A percentile compares a stretch with the other conserved stretches of the same genome.
phyloP scores from a whole-genome alignment of 495 filamentous ascomycete genomes.

The Podospora anserina region DNA sequence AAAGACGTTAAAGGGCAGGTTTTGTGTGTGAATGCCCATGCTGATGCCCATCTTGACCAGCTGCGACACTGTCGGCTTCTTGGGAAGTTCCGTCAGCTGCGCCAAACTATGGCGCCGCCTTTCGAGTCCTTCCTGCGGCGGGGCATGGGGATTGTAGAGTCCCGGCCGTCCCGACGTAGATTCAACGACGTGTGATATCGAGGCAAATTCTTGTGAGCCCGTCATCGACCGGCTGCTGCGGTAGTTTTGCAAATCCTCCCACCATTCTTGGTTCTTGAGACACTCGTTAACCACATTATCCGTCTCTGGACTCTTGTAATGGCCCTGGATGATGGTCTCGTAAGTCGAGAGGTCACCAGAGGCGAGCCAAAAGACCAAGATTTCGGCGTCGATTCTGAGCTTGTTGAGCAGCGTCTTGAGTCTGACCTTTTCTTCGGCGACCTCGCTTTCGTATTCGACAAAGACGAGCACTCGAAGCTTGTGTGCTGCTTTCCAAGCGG shows the following conservation, averaged over 20 bases:
- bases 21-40: constrained; percentile 75
- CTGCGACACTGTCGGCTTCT: constrained; percentile 62
- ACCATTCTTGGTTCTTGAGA: constrained; percentile 73
- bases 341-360: constrained; percentile 70
- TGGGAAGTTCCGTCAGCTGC: constrained; percentile 39
- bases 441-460: constrained; percentile 83
- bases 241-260: constrained; percentile 67
- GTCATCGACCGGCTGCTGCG: constrained; percentile 57
- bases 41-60: constrained; percentile 59
- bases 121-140: constrained; percentile 22
- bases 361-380: constrained; percentile 79
- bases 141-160: constrained; percentile 29
- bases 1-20: constrained; percentile 62
- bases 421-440: constrained; percentile 71
- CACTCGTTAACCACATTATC: constrained; percentile 54
- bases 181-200: constrained; percentile 33
- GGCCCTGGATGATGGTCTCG: constrained; percentile 73
- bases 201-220: constrained; percentile 36
- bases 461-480: constrained; percentile 76
- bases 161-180: constrained; percentile 35
- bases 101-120: constrained; percentile 38
- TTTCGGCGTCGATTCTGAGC: constrained; percentile 73
- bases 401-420: constrained; percentile 76
- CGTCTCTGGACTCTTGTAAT: constrained; percentile 42
- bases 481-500: constrained; percentile 76